Base-by-base conservation (phyloP, 192 early-diverging fungal species). In the Mycoemilia scoparia region DNA sequence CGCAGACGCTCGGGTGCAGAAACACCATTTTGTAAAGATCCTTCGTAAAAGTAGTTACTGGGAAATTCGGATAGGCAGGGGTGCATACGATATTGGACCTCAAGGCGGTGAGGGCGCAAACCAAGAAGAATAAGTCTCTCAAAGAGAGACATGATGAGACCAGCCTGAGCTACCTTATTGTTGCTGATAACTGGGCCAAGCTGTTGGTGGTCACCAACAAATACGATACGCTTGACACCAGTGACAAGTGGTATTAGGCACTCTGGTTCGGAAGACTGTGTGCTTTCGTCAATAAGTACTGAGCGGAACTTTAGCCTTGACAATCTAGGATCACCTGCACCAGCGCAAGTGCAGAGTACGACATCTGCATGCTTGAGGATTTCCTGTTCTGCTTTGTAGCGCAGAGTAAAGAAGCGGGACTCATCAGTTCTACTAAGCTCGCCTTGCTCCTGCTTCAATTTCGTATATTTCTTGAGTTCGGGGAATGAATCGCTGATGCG, bases 21-120 rank as follows among this genome's bases (percentile, higher is more conserved):
- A 22, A 99, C 85, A 34, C 95, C 95, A 41, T 99, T 96, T 55
- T 93, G 86, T 20, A 96, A 65, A 12, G 86, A 84, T 9, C 95
- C 95, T 55, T 99, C 95, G 49, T 99, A 99, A 45, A 99, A 96
- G 81, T 93, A 90, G 54, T 99, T 99, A 45, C 84, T 88, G 1
- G 95, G 89, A 46, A 96, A 99, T 61, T 89, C 92, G 7, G 95
- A 96, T 16, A 99, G 58, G 43, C 90, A 90, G 21, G 95, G 95
- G 42, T 99, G 95, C 95, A 96, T 96, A 46, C 95, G 86, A 45
- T 99, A 99, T 56, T 99, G 95, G 3, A 99, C 90, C 35, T 95
- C 84, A 11, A 99, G 72, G 13, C 91, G 79, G 40, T 95, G 84
- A 11, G 95, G 95, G 4, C 88, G 71, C 18, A 88, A 66, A 12